These are phyloP conservation scores for Colletotrichum incanum DNA, from an alignment of 2,329 filamentous ascomycete species.

Conservation along the genomic window DNA sequence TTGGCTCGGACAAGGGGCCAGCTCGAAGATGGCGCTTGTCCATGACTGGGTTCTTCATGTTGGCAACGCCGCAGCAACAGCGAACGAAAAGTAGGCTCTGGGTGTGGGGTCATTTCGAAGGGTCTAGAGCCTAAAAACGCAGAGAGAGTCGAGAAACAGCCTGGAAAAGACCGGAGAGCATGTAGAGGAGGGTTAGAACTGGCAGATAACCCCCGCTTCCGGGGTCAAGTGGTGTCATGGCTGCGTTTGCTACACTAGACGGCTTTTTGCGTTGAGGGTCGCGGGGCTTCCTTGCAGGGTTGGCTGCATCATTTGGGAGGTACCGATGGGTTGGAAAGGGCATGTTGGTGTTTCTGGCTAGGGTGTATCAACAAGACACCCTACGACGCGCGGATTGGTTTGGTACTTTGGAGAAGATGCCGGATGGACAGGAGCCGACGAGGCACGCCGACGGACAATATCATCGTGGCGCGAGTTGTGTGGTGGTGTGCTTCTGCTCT, in stretches of 20 bases:
- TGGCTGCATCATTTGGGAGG: conserved; percentile 1
- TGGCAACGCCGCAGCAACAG: neutral
- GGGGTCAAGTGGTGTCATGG: conserved; percentile 32
- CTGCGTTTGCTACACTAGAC: conserved; percentile 23
- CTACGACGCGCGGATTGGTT: neutral
- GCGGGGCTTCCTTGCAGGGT: conserved; percentile 20
- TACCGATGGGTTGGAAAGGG: conserved; percentile 1
- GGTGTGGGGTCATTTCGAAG: conserved; percentile 5
- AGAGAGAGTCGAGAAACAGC: neutral
- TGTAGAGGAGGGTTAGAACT: conserved; percentile 26
- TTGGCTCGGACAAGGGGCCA: neutral
- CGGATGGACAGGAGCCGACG: neutral
- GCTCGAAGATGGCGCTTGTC: neutral
- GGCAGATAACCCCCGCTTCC: conserved; percentile 26
- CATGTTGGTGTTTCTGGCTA: conserved; percentile 7
- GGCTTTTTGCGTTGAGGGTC: conserved; percentile 20
- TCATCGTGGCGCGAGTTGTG: conserved; percentile 17
- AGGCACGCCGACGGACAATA: conserved; percentile 9
- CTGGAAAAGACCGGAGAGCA: conserved; percentile 25
- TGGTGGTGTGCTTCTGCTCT: conserved; percentile 25
- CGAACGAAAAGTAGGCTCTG: neutral
- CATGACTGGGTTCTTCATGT: neutral
- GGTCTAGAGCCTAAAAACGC: conserved; percentile 26
- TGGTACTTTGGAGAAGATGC: neutral
- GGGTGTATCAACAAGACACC: neutral